Conservation (phyloP, 768 basidiomycete species). For the Russula brevipes region DNA sequence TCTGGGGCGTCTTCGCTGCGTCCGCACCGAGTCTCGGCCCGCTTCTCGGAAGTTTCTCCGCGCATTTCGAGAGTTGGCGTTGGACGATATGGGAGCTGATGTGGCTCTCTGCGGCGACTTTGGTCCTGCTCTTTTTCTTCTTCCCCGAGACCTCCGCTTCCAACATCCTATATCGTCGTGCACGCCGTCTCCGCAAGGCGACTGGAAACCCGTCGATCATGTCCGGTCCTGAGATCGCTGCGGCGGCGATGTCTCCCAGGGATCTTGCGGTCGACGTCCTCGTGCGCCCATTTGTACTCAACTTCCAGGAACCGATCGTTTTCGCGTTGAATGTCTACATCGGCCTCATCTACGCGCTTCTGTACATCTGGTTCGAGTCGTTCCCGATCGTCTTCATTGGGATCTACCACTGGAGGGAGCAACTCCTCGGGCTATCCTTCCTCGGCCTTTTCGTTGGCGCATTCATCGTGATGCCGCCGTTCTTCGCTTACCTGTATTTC, state of each 20-base stretch:
- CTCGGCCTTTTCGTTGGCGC: conserved; percentile 25
- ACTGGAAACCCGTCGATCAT: conserved; percentile 31
- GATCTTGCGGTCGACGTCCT: conserved; percentile 29
- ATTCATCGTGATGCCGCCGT: conserved; percentile 14
- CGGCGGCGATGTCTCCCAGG: conserved; percentile 20
- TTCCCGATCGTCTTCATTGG: conserved; percentile 35
- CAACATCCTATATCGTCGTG: conserved; percentile 33
- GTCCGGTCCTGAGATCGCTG: conserved; percentile 30
- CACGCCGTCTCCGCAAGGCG: conserved; percentile 30
- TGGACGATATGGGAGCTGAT: conserved; percentile 36
- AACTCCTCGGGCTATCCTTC: conserved; percentile 33
- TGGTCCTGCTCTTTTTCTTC: conserved; percentile 31
- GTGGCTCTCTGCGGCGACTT: conserved; percentile 31
- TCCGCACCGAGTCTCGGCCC: conserved; percentile 33
- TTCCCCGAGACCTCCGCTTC: conserved; percentile 32
- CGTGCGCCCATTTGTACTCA: conserved; percentile 32
- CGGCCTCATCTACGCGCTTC: conserved; percentile 32
- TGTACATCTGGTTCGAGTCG: conserved; percentile 36
- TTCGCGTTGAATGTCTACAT: conserved; percentile 32
- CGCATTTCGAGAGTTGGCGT: conserved; percentile 32
- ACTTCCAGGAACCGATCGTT: conserved; percentile 32
- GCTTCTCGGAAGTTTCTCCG: conserved; percentile 34
- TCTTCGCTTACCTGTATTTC: conserved; percentile 22
- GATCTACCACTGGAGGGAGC: conserved; percentile 34
- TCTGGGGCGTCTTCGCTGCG: conserved; percentile 31